These are phyloP conservation scores for Lactifluus pinguis DNA, from an alignment of 768 basidiomycete genomes.

Conservation along the genomic window DNA sequence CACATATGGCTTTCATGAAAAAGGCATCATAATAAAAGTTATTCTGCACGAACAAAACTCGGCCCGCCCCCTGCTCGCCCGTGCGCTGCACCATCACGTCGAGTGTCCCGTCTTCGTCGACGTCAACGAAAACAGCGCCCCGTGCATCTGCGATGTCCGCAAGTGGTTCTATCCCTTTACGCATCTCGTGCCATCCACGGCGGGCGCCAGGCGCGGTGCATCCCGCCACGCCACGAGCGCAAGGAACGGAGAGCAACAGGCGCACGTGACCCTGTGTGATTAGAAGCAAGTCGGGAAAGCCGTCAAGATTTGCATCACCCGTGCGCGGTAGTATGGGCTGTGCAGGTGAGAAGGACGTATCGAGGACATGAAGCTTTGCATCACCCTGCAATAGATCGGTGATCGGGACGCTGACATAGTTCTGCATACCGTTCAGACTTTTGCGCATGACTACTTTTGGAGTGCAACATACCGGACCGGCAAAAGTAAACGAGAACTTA, in stretches of 20 bases:
- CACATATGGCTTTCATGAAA: conserved; percentile 94
- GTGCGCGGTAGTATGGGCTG: conserved; percentile 72
- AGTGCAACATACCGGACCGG: conserved; percentile 3
- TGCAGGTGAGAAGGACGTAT: conserved; percentile 53
- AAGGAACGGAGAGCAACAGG: conserved; percentile 57
- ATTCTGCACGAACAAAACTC: conserved; percentile 80
- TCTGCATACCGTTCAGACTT: conserved; percentile 31
- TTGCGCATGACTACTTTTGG: too few species aligned
- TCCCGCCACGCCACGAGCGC: conserved; percentile 37
- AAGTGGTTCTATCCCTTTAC: conserved; percentile 52
- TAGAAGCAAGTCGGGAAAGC: conserved; percentile 81
- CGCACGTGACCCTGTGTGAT: conserved; percentile 49
- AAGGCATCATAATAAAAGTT: conserved; percentile 99
- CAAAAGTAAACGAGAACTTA: conserved; percentile 60
- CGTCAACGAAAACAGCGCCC: conserved; percentile 72
- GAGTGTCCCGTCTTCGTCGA: conserved; percentile 94
- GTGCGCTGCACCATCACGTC: conserved; percentile 89
- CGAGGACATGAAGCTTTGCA: conserved; percentile 53
- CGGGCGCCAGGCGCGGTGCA: conserved; percentile 46
- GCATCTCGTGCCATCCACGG: conserved; percentile 54
- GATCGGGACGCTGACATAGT: conserved; percentile 58
- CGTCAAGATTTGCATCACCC: conserved; percentile 89
- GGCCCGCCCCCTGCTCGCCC: conserved; percentile 54
- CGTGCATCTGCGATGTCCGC: conserved; percentile 68
- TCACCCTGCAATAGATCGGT: conserved; percentile 43